A percentile compares a stretch with the other conserved stretches of the same genome.
Evolutionary conservation across 1,284 basidiomycete genomes (phyloP).

Genomic region (Nidula niveotomentosa): DNA sequence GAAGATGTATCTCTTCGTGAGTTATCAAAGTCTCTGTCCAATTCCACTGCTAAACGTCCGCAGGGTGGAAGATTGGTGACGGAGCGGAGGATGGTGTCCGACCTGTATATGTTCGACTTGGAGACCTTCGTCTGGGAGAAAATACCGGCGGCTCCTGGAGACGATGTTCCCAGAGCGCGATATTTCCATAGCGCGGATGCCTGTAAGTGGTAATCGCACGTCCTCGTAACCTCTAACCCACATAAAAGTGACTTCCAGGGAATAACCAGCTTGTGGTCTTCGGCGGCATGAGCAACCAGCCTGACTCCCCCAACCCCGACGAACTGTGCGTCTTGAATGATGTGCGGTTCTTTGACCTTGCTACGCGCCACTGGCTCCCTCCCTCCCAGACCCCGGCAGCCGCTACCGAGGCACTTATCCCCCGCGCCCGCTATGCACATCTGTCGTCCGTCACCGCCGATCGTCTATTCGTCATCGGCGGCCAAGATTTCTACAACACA

Average conservation of each 20-base stretch:
- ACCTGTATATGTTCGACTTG: constrained; percentile 87
- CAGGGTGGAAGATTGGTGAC: constrained; percentile 87
- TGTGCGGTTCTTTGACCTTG: constrained; percentile 82
- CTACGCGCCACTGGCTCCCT: constrained; percentile 70
- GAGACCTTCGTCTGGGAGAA: constrained; percentile 77
- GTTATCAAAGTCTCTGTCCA: constrained; percentile 19
- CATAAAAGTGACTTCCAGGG: constrained; percentile 45
- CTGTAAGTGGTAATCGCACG: constrained; percentile 49
- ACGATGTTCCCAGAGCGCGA: constrained; percentile 71
- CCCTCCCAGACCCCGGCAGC: constrained; percentile 26
- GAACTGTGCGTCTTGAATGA: constrained; percentile 84
- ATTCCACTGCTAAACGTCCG: background rate
- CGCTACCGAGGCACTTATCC: constrained; percentile 47
- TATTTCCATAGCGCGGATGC: constrained; percentile 93
- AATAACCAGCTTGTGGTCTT: constrained; percentile 87
- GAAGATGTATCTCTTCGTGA: constrained; percentile 84
- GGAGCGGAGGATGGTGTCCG: constrained; percentile 83
- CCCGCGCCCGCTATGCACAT: constrained; percentile 88
- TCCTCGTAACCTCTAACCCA: background rate
- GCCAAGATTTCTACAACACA: constrained; percentile 88
- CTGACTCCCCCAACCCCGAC: constrained; percentile 63
- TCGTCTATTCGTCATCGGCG: constrained; percentile 90
- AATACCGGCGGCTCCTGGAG: constrained; percentile 60
- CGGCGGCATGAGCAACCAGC: constrained; percentile 87
- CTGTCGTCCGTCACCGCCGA: constrained; percentile 82